A percentile compares a stretch with the other conserved stretches of the same genome.
Evolutionary conservation across 495 filamentous ascomycete species (phyloP).

Genomic region (Coniosporium apollinis): DNA sequence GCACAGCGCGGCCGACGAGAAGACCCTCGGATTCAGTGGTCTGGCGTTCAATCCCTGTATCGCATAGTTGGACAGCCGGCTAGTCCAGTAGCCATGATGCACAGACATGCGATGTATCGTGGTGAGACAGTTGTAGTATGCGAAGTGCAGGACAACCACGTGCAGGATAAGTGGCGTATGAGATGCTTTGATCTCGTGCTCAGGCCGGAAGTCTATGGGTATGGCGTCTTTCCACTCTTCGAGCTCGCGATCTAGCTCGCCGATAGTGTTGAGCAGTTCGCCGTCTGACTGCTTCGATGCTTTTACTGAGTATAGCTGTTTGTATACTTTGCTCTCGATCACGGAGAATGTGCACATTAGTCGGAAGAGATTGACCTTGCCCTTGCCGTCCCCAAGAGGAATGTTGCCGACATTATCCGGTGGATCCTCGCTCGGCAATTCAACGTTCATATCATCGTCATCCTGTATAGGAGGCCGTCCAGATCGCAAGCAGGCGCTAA

Average conservation of each 20-base stretch:
- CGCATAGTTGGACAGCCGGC: constrained; percentile 82
- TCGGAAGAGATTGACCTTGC: constrained; percentile 85
- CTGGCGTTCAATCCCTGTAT: constrained; percentile 82
- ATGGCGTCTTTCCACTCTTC: constrained; percentile 96
- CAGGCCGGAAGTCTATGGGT: constrained; percentile 82
- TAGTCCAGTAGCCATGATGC: constrained; percentile 97
- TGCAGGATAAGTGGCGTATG: constrained; percentile 85
- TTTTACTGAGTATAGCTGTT: constrained; percentile 80
- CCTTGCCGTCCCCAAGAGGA: constrained; percentile 72
- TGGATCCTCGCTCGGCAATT: constrained; percentile 81
- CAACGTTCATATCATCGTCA: constrained; percentile 97
- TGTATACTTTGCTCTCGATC: constrained; percentile 90
- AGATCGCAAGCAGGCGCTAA: constrained; percentile 68
- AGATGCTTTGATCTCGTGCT: constrained; percentile 80
- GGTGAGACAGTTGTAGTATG: constrained; percentile 94
- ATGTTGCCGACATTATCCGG: constrained; percentile 87
- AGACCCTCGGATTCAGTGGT: constrained; percentile 84
- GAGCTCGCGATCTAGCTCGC: constrained; percentile 80
- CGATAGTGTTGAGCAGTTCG: constrained; percentile 87
- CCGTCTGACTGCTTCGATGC: constrained; percentile 85
- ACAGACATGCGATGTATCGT: constrained; percentile 98
- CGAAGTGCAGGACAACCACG: constrained; percentile 82
- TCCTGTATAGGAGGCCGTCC: constrained; percentile 89
- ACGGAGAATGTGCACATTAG: constrained; percentile 79
- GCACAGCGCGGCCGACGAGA: constrained; percentile 82